These are phyloP conservation scores for Kwoniella newhampshirensis DNA, from an alignment of 768 basidiomycete species.

Conservation along the genomic window DNA sequence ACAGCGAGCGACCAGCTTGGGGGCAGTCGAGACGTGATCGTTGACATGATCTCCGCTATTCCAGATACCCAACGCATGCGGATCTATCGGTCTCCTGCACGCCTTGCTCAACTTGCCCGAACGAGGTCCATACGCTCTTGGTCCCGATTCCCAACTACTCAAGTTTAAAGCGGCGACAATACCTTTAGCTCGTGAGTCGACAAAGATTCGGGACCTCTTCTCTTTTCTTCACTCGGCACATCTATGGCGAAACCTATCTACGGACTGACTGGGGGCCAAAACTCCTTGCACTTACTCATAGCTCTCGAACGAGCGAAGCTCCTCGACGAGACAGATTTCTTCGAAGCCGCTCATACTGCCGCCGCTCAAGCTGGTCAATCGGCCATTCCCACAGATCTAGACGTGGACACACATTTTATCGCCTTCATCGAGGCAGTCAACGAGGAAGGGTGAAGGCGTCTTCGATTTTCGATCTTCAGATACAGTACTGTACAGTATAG, in stretches of 20 bases:
- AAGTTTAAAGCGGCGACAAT: slow-evolving; percentile 46
- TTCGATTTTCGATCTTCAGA: neutral
- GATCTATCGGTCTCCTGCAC: slow-evolving; percentile 82
- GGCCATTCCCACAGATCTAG: slow-evolving; percentile 61
- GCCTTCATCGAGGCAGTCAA: slow-evolving; percentile 73
- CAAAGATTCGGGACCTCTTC: neutral
- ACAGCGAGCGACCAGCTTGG: no score
- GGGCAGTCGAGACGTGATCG: no score
- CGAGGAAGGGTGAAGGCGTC: slow-evolving; percentile 39
- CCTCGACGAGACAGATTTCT: slow-evolving; percentile 73
- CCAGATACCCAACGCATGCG: slow-evolving; percentile 80
- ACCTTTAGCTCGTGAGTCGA: slow-evolving; percentile 33
- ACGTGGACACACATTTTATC: slow-evolving; percentile 81
- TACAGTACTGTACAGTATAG: neutral
- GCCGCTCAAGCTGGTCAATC: slow-evolving; percentile 72
- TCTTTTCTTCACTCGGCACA: no score
- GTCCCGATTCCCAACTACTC: slow-evolving; percentile 33
- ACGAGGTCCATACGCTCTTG: slow-evolving; percentile 42
- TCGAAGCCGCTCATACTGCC: slow-evolving; percentile 72
- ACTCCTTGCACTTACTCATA: slow-evolving; percentile 2
- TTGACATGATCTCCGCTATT: no score
- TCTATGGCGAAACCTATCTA: no score
- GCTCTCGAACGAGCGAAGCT: slow-evolving; percentile 67
- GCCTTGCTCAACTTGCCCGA: slow-evolving; percentile 70
- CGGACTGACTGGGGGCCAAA: no score